Conservation (phyloP, 1,284 basidiomycete genomes). For the Coniferiporia sulphurascens region DNA sequence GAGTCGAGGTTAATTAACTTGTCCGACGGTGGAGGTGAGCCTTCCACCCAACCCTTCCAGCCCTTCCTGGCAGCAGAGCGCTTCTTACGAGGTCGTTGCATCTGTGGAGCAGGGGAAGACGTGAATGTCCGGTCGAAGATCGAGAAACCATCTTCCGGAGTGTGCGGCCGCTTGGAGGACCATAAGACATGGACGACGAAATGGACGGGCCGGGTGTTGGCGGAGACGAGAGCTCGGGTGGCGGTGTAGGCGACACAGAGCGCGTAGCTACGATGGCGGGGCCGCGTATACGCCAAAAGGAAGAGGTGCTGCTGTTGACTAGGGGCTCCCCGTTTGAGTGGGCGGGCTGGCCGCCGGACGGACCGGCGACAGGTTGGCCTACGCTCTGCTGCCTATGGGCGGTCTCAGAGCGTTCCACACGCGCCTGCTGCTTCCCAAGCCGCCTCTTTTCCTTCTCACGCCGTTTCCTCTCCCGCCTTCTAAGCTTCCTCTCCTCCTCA, state of each 20-base stretch:
- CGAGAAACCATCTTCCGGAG: conserved; percentile 46
- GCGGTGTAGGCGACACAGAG: conserved; percentile 68
- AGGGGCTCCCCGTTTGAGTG: conserved; percentile 17
- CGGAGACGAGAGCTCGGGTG: conserved; percentile 57
- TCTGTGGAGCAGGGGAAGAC: conserved; percentile 27
- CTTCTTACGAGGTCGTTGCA: conserved; percentile 47
- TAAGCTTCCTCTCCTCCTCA: conserved; percentile 44
- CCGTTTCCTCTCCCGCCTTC: conserved; percentile 50
- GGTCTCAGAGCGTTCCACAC: conserved; percentile 26
- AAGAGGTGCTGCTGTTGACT: conserved; percentile 35
- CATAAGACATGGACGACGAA: conserved; percentile 65
- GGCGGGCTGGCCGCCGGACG: not conserved
- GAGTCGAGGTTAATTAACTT: conserved; percentile 75
- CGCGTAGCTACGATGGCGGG: conserved; percentile 62
- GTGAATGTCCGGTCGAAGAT: conserved; percentile 31
- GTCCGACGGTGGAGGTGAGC: conserved; percentile 71
- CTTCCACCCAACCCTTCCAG: conserved; percentile 85
- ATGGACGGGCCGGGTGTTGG: conserved; percentile 70
- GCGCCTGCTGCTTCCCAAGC: conserved; percentile 25
- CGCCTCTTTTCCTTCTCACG: conserved; percentile 38
- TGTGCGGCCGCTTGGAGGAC: conserved; percentile 71
- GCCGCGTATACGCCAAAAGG: conserved; percentile 61
- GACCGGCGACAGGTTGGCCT: not conserved
- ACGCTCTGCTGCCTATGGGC: conserved; percentile 4
- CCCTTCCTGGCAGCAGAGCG: conserved; percentile 68